Evolutionary conservation across 768 basidiomycete genomes (phyloP).

Genomic region (Trametes villosa): DNA sequence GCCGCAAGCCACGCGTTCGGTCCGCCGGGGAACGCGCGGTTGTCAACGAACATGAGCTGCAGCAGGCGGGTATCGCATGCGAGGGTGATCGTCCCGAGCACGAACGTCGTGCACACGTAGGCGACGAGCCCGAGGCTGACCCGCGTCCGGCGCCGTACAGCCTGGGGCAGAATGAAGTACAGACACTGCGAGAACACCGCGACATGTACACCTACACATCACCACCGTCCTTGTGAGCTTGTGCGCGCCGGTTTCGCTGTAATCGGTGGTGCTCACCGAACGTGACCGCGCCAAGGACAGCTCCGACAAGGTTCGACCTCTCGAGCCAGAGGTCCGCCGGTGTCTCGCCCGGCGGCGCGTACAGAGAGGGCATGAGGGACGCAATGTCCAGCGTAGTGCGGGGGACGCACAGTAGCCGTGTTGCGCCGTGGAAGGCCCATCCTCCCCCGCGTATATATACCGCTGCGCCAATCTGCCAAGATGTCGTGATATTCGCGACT

Average conservation of each 20-base stretch:
- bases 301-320: slow-evolving; percentile 1
- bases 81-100: slow-evolving; percentile 23
- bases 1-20: slow-evolving; percentile 19
- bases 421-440: neutral
- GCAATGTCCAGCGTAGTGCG: neutral
- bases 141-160: neutral
- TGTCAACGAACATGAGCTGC: slow-evolving; percentile 28
- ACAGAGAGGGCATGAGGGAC: too few species aligned
- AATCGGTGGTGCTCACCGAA: slow-evolving; percentile 5
- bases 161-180: slow-evolving; percentile 1
- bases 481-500: neutral
- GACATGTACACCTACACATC: neutral
- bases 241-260: too few species aligned
- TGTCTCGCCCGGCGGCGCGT: slow-evolving; percentile 3
- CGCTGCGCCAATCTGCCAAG: neutral
- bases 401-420: neutral
- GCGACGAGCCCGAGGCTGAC: slow-evolving; percentile 27
- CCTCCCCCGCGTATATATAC: too few species aligned
- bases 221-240: neutral
- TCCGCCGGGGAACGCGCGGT: slow-evolving; percentile 29
- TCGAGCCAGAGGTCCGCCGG: slow-evolving; percentile 8
- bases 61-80: slow-evolving; percentile 22
- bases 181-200: neutral
- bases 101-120: slow-evolving; percentile 20
- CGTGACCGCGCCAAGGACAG: slow-evolving; percentile 6